Conservation (phyloP, 306 rosid genomes). For the Notholithocarpus densiflorus region DNA sequence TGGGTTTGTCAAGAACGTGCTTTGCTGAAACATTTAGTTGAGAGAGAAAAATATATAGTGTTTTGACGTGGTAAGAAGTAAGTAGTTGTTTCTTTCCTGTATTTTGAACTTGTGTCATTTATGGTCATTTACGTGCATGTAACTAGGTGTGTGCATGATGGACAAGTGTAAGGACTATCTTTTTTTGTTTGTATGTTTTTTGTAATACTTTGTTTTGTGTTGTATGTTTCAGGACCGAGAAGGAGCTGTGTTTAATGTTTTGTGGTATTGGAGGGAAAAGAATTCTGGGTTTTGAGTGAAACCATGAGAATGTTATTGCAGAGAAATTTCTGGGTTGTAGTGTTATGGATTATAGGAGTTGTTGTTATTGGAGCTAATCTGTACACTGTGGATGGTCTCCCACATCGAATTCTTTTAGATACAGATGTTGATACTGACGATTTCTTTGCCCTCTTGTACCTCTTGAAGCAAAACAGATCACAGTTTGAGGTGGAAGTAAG, state of each 20-base stretch:
- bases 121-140: too few relatives aligned
- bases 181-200: too few relatives aligned
- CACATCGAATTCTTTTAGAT: conserved; percentile 77
- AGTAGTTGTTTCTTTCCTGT: too few relatives aligned
- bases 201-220: too few relatives aligned
- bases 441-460: conserved; percentile 72
- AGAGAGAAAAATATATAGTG: too few relatives aligned
- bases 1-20: too few relatives aligned
- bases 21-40: too few relatives aligned
- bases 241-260: not conserved
- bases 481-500: conserved; percentile 77
- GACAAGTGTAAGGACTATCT: too few relatives aligned
- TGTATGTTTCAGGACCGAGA: not conserved
- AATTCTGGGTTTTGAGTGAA: conserved; percentile 28
- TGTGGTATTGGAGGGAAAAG: conserved; percentile 11
- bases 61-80: too few relatives aligned
- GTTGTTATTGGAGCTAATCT: conserved; percentile 24
- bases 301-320: conserved; percentile 35
- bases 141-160: too few relatives aligned
- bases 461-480: conserved; percentile 84
- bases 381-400: conserved; percentile 33
- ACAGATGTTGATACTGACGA: conserved; percentile 88
- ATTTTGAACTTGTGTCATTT: too few relatives aligned
- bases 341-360: conserved; percentile 28
- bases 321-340: conserved; percentile 36